Evolutionary conservation across 2,329 filamentous ascomycete genomes (phyloP).

Genomic region (Westerdykella aurantiaca): DNA sequence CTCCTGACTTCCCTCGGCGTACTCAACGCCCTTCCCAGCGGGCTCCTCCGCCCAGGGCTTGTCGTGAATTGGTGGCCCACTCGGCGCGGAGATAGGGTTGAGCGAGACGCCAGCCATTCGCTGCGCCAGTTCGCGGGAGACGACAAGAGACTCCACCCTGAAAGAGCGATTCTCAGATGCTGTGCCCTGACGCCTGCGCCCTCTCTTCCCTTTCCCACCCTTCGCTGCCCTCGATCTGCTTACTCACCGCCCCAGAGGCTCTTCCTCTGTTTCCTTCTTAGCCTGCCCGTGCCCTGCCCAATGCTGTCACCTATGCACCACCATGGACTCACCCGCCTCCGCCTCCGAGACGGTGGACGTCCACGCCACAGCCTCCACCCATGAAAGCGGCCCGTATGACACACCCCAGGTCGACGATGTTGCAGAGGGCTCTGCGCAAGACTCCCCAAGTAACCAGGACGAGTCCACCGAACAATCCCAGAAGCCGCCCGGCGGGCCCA

Average conservation of each 20-base stretch:
- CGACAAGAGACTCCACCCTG: conserved; percentile 22
- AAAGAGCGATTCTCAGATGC: conserved; percentile 13
- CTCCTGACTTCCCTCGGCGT: too few species aligned
- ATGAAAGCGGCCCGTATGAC: conserved; percentile 21
- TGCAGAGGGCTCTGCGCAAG: conserved; percentile 26
- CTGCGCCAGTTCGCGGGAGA: conserved; percentile 20
- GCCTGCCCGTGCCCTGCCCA: conserved; percentile 12
- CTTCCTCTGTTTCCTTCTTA: conserved; percentile 17
- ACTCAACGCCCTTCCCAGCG: conserved; percentile 8
- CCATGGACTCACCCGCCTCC: conserved; percentile 30
- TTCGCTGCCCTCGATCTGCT: conserved; percentile 7
- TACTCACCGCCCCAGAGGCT: conserved; percentile 14
- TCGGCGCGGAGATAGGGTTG: conserved; percentile 8
- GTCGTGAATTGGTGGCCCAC: background rate
- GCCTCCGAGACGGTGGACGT: conserved; percentile 28
- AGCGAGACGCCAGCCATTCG: background rate
- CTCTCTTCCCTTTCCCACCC: conserved; percentile 5
- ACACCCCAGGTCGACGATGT: conserved; percentile 24
- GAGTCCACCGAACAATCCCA: conserved; percentile 29
- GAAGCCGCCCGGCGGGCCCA: conserved; percentile 26
- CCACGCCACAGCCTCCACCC: conserved; percentile 22
- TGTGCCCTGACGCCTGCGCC: conserved; percentile 14
- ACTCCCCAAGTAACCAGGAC: conserved; percentile 28
- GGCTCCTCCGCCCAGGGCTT: conserved; percentile 21
- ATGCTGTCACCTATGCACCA: conserved; percentile 13